Base-by-base conservation (phyloP, 2,329 filamentous ascomycete genomes). In the Trichoderma harzianum region DNA sequence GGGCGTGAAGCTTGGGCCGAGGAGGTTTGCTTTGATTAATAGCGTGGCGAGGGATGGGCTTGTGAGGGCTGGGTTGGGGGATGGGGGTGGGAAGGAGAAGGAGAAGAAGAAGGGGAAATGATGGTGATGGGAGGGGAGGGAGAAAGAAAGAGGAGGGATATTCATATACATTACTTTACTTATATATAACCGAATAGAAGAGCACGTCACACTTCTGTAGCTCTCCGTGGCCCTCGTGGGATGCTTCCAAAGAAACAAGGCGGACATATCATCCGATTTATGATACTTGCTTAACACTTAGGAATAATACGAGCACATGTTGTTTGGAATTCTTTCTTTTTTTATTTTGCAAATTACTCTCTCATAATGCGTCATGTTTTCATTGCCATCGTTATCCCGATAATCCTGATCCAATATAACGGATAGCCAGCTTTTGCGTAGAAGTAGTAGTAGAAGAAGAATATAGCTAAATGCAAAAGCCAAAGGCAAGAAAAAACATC, bases 21-120 rank as follows among this genome's bases (percentile, higher is more conserved):
- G 95, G 80, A 86, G 96, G 74, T 99, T 99, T 79, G 90, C 94
- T 14, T 85, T 97, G 69, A 98, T 99, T 79, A 98, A 98, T 79
- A 87, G 89, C 70, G 93, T 91, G 10, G 95, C 94, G 8, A 88
- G 95, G 77, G 94, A 98, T 82, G 93, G 92, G 0, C 86, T 98
- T 74, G 88, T 98, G 11, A 89, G 89, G 78, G 94, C 92, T 1
- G 93, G 92, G 0, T 89, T 93, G 76, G 84, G 84, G 77, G 70
- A 58, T 36, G 51, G 21, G 21, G 18, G 26, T 7, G 28, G 26
- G 21, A 58, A 64, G 47, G 24, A 55, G 28, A 62, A 24, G 32
- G 55, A 28, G 21, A 58, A 39, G 63, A 57, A 34, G 55, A 55
- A 61, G 57, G 47, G 53, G 30, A 67, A 39, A 1, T 61, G 26